Evolutionary conservation across 495 filamentous ascomycete species (phyloP), one percentile per base, ranked within the genome.

Genomic region (Podospora bellae-mahoneyi): DNA sequence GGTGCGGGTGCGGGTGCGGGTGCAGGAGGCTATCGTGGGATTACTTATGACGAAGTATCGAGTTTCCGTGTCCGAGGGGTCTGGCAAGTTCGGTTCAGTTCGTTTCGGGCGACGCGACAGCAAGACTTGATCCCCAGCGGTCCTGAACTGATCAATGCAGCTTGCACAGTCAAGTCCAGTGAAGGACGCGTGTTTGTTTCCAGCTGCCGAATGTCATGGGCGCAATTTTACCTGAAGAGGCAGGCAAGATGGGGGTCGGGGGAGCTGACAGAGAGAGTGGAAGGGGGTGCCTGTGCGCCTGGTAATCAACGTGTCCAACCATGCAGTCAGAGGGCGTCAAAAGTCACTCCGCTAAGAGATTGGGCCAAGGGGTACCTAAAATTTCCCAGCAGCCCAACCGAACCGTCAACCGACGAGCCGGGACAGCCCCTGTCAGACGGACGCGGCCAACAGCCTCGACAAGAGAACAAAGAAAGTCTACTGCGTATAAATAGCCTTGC

Each of bases 181-280:
- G 68, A 26, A 53, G 48, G 59, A 60, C 48, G 59, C 10, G 68
- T 58, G 59, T 62, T 28, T 62, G n/a, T 58, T 39, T 53, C 65
- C 32, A 67, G 59, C 34, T 19, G 27, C 39, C 67, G 65, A 70
- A 67, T 55, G 39, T 67, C 68, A 65, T 56, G 68, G 67, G 63
- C 55, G 68, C 61, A 66, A 70, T 70, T 70, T 64, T 59, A 64
- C 55, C 56, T 62, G 30, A 27, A 62, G 19, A 64, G 62, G 62
- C 54, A 58, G 55, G 55, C 55, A 58, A 3, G n/a, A 58, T 58
- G 7, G 23, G 55, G 55, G 63, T 54, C 48, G 34, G 58, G 48
- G 19, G 34, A 54, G 64, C 64, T 67, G 64, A 66, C 60, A 58
- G 32, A 48, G 67, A 58, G 32, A 48, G 67, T 64, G 60, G 62